A percentile compares a stretch with the other conserved stretches of the same genome.
These are phyloP conservation scores for Lolium perenne DNA, from an alignment of 176 grass and related monocot genomes.

Conservation along the genomic window DNA sequence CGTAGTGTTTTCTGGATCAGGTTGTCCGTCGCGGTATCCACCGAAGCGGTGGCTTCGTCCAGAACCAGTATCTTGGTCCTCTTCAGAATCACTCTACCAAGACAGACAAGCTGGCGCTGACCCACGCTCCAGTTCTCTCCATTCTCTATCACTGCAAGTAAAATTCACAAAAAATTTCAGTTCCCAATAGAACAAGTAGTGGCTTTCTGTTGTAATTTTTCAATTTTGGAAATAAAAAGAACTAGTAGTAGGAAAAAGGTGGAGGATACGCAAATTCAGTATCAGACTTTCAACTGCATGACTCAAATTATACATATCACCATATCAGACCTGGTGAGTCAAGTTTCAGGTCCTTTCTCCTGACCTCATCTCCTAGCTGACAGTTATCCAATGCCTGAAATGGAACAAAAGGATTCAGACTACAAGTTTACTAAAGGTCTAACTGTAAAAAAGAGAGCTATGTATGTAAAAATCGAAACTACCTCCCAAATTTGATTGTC, in stretches of 20 bases:
- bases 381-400: slow-evolving; percentile 76
- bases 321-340: slow-evolving; percentile 64
- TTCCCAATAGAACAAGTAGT: neutral
- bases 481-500: slow-evolving; percentile 93
- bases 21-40: slow-evolving; percentile 23
- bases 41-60: slow-evolving; percentile 37
- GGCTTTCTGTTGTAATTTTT: neutral
- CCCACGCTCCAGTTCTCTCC: slow-evolving; percentile 80
- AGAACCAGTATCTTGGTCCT: slow-evolving; percentile 72
- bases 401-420: neutral
- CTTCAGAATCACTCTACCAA: slow-evolving; percentile 80
- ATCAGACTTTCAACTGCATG: neutral
- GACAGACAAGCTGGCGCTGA: slow-evolving; percentile 85
- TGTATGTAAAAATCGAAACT: slow-evolving; percentile 18
- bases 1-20: slow-evolving; percentile 35
- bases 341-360: slow-evolving; percentile 74
- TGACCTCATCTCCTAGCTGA: slow-evolving; percentile 76
- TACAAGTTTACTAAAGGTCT: neutral
- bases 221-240: neutral
- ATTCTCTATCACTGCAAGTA: slow-evolving; percentile 75
- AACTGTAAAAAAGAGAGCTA: neutral
- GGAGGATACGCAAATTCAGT: neutral
- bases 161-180: slow-evolving; percentile 13
- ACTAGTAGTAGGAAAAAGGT: neutral
- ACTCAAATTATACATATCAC: neutral